Evolutionary conservation across 2,329 filamentous ascomycete genomes (phyloP), one percentile per base, ranked within the genome.

Genomic region (Ophiostoma ips): DNA sequence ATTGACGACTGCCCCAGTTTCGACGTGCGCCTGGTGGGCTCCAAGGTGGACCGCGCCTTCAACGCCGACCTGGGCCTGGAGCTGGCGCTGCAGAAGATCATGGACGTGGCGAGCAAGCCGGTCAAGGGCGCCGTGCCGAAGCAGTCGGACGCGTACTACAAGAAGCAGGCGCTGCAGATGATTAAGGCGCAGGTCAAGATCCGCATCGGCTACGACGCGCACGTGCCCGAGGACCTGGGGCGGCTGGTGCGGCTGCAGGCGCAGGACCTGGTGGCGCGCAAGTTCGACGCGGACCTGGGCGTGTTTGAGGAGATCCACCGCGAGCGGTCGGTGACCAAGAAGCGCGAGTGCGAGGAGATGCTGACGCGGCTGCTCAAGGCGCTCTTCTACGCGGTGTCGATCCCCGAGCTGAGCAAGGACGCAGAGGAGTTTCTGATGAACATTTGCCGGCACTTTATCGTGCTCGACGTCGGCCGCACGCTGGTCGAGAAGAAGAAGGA

Each of bases 151-250:
- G 70, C 71, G 0, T 92, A 86, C 63, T 95, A 98, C 71, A 96
- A 96, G 68, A 84, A 85, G 61, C 88, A 98, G 65, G 87, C 94
- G 0, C 80, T 95, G 57, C 81, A 88, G 53, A 75, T 96, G 59
- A 81, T 98, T 60, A 87, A 84, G 57, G 77, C 88, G 1, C 89
- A 96, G 59, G 71, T 95, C 48, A 98, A 96, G 68, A 71, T 98
- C 31, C 79, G 90, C 50, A 84, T 98, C 51, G 92, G 92, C 4
- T 79, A 80, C 53, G 92, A 98, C 60, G 83, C 31, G 34, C 36
- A 76, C 58, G 71, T 96, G 12, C 90, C 90, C 0, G 92, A 98
- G 8, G 90, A 98, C 56, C 77, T 96, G 55, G 81, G 87, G 4
- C 78, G 86, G 41, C 72, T 94, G 9, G 76, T 99, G 44, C 83